Evolutionary conservation across 2,329 filamentous ascomycete genomes (phyloP).

Genomic region (Exophiala xenobiotica): DNA sequence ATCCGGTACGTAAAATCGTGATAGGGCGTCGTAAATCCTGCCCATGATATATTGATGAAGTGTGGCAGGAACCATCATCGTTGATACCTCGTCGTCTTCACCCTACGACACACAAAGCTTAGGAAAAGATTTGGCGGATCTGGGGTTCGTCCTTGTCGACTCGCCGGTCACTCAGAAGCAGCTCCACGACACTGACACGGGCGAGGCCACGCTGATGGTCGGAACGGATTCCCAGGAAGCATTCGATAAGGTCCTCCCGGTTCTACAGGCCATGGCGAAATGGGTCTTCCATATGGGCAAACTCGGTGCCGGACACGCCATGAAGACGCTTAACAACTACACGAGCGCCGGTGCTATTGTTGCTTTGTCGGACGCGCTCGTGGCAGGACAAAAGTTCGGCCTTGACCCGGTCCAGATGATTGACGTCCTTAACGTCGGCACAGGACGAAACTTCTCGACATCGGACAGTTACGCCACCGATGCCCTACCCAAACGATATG

Average conservation of each 20-base stretch:
- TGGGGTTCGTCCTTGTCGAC: conserved; percentile 24
- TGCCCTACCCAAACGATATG: conserved; percentile 23
- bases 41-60: background rate
- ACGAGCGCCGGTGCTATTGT: conserved; percentile 25
- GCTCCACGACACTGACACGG: conserved; percentile 26
- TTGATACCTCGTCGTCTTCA: conserved; percentile 28
- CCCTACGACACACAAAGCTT: conserved; percentile 26
- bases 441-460: conserved; percentile 39
- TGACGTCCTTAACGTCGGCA: conserved; percentile 44
- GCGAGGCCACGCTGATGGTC: conserved; percentile 29
- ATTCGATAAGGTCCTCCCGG: conserved; percentile 20
- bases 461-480: conserved; percentile 32
- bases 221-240: conserved; percentile 21
- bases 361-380: conserved; percentile 23
- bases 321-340: conserved; percentile 31
- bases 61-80: conserved; percentile 19
- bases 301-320: conserved; percentile 24
- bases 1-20: conserved; percentile 33
- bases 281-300: conserved; percentile 29
- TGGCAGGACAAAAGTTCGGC: conserved; percentile 27
- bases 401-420: conserved; percentile 36
- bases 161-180: conserved; percentile 26
- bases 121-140: conserved; percentile 18
- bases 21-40: background rate
- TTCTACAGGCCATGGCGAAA: conserved; percentile 26